A percentile compares a stretch with the other conserved stretches of the same genome.
Evolutionary conservation across 768 basidiomycete species (phyloP).

Genomic region (Pisolithus tinctorius): DNA sequence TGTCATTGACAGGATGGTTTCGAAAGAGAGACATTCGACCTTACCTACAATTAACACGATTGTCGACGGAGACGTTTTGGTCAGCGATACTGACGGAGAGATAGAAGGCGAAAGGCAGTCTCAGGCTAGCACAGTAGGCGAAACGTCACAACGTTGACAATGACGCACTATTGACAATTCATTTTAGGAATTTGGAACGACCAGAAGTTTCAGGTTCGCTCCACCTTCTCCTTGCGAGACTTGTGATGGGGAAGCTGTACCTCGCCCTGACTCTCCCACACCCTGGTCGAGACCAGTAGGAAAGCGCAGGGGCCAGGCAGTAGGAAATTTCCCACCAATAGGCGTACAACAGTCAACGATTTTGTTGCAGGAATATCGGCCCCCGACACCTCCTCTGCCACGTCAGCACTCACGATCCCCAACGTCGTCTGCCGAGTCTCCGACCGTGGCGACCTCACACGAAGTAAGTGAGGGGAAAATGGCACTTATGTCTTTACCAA

Average conservation of each 20-base stretch:
- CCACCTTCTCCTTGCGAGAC: conserved; percentile 30
- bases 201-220: conserved; percentile 25
- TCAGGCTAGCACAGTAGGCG: conserved; percentile 28
- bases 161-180: conserved; percentile 19
- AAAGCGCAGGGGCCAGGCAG: conserved; percentile 22
- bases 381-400: conserved; percentile 51
- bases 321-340: conserved; percentile 9
- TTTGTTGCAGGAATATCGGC: conserved; percentile 41
- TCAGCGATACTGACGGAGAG: conserved; percentile 20
- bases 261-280: conserved; percentile 31
- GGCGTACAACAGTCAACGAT: conserved; percentile 2
- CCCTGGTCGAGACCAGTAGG: conserved; percentile 22
- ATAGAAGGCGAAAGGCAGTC: conserved; percentile 26
- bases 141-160: conserved; percentile 19
- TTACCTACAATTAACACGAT: conserved; percentile 28
- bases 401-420: conserved; percentile 29
- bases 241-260: conserved; percentile 27
- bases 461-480: conserved; percentile 15
- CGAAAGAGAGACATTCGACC: conserved; percentile 24
- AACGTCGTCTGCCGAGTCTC: conserved; percentile 29
- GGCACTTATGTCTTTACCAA: neutral
- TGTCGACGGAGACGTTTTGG: conserved; percentile 22
- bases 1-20: conserved; percentile 27
- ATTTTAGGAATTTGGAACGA: conserved; percentile 27
- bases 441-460: conserved; percentile 17